Evolutionary conservation across 2,329 filamentous ascomycete species (phyloP).

Genomic region (Penicillium hordei): DNA sequence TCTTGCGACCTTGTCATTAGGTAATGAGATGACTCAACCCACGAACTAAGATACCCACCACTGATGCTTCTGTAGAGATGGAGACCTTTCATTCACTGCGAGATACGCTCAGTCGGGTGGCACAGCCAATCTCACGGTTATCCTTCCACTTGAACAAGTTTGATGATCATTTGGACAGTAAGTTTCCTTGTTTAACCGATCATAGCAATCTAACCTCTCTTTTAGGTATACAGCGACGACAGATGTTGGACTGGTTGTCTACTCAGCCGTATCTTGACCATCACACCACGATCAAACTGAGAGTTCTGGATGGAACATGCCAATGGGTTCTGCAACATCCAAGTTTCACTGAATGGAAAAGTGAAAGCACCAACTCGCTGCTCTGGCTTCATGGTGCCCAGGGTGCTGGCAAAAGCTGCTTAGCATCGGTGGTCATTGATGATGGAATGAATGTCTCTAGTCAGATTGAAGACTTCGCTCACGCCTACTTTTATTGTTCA

Average conservation of each 20-base stretch:
- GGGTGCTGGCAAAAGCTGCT: neutral
- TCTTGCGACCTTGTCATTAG: neutral
- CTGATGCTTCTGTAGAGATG: neutral
- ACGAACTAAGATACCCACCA: neutral
- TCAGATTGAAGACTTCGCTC: neutral
- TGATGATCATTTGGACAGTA: neutral
- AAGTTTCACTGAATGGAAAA: neutral
- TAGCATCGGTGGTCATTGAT: neutral
- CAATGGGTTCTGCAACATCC: neutral
- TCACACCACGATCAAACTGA: neutral
- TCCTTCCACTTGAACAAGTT: neutral
- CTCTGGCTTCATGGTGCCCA: neutral
- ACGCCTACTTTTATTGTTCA: neutral
- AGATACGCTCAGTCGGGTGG: neutral
- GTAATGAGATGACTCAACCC: neutral
- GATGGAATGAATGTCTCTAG: neutral
- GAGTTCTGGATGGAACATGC: neutral
- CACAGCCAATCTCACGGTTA: neutral
- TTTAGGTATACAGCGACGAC: neutral
- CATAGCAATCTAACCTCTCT: neutral
- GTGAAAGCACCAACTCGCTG: neutral
- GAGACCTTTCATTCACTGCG: neutral
- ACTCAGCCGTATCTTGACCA: neutral
- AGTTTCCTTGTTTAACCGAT: neutral
- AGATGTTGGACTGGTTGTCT: neutral